Conservation (phyloP, 345 rosid genomes). For the Salix viminalis region DNA sequence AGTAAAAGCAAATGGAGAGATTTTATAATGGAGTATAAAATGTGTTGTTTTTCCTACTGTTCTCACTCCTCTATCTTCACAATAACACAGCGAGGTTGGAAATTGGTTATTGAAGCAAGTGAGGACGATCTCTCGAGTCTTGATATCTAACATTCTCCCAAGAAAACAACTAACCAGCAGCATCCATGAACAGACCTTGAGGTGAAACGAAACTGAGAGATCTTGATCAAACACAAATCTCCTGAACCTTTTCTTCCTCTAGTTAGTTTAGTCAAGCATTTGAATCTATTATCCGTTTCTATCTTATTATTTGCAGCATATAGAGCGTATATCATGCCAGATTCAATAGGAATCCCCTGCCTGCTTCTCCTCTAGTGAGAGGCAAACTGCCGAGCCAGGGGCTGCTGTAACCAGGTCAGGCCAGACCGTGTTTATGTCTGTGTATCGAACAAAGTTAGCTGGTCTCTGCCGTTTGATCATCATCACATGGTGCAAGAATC, state of each 20-base stretch:
- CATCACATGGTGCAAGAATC: conserved; percentile 51
- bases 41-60: conserved; percentile 10
- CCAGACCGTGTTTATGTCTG: conserved; percentile 43
- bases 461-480: conserved; percentile 42
- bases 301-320: background rate
- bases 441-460: conserved; percentile 40
- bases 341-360: conserved; percentile 45
- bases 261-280: background rate
- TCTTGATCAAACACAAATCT: conserved; percentile 8
- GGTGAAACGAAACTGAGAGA: conserved; percentile 4
- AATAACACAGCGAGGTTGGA: conserved; percentile 17
- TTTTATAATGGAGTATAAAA: conserved; percentile 19
- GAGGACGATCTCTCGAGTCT: too few species aligned
- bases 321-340: conserved; percentile 32
- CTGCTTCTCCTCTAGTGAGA: conserved; percentile 38
- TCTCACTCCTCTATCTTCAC: conserved; percentile 12
- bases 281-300: too few species aligned
- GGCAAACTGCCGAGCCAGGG: conserved; percentile 28
- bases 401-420: conserved; percentile 36
- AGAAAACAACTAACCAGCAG: conserved; percentile 17
- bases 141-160: conserved; percentile 11
- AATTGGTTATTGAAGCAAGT: background rate
- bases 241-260: conserved; percentile 3
- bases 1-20: background rate
- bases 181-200: conserved; percentile 8